phyloP scores from a whole-genome alignment of 2,329 filamentous ascomycete species.

The Colletotrichum nymphaeae region DNA sequence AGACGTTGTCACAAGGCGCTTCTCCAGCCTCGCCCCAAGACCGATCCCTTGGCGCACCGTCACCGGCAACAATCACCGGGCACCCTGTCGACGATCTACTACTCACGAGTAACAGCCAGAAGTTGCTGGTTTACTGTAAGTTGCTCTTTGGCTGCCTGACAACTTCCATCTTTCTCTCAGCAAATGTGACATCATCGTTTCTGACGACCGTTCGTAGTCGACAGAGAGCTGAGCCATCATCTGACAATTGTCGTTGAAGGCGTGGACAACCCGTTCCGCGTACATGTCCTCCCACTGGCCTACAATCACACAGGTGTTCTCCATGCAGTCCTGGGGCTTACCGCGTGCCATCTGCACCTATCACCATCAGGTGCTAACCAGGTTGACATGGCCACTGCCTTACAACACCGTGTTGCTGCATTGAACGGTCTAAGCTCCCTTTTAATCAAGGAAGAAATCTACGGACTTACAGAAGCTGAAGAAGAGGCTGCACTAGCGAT shows the following conservation, averaged over 20 bases:
- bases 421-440: slow-evolving; percentile 38
- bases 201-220: slow-evolving; percentile 34
- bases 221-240: slow-evolving; percentile 36
- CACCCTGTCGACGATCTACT: neutral
- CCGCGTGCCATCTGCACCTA: slow-evolving; percentile 41
- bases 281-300: slow-evolving; percentile 40
- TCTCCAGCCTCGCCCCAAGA: neutral
- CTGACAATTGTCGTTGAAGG: slow-evolving; percentile 38
- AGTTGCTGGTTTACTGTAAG: slow-evolving; percentile 17
- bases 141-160: neutral
- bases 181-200: neutral
- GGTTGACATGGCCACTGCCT: slow-evolving; percentile 31
- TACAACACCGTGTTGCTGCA: slow-evolving; percentile 40
- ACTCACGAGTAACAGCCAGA: neutral
- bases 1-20: neutral
- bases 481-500: slow-evolving; percentile 41
- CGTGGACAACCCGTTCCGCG: slow-evolving; percentile 39
- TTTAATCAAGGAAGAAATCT: slow-evolving; percentile 35
- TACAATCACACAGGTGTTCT: slow-evolving; percentile 41
- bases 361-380: slow-evolving; percentile 30
- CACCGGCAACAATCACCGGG: neutral
- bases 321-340: slow-evolving; percentile 42
- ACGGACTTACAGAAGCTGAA: slow-evolving; percentile 30
- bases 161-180: neutral
- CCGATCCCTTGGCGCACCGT: neutral